A percentile compares a stretch with the other conserved stretches of the same genome.
These are phyloP conservation scores for Petasospora fabianii DNA, from an alignment of 1,139 yeast genomes.

Conservation along the genomic window DNA sequence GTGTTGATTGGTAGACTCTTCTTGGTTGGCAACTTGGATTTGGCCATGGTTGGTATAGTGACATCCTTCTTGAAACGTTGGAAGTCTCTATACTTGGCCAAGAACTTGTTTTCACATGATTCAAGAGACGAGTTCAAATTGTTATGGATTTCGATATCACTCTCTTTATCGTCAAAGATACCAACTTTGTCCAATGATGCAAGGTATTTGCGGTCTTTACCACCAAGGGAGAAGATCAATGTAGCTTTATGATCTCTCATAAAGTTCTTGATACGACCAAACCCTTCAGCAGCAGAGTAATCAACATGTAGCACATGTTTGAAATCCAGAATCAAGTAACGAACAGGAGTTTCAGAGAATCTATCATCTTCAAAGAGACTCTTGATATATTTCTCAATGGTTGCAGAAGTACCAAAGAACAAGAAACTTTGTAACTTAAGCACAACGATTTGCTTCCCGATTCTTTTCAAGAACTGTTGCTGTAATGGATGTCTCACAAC, in stretches of 20 bases:
- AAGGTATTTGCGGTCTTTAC: constrained; percentile 56
- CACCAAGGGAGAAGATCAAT: constrained; percentile 76
- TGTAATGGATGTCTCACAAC: constrained; percentile 91
- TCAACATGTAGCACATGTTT: constrained; percentile 79
- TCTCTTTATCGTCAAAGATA: constrained; percentile 33
- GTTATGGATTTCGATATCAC: constrained; percentile 58
- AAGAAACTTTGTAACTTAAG: constrained; percentile 83
- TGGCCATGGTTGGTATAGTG: constrained; percentile 6
- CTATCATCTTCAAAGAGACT: constrained; percentile 58
- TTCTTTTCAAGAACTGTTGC: constrained; percentile 76
- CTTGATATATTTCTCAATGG: constrained; percentile 75
- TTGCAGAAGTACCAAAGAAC: constrained; percentile 93
- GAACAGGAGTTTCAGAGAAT: constrained; percentile 38
- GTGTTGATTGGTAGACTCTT: constrained; percentile 32
- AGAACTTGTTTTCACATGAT: constrained; percentile 93
- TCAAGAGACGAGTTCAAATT: constrained; percentile 86
- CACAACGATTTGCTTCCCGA: constrained; percentile 88
- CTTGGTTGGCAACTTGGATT: constrained; percentile 12
- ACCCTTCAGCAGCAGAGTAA: constrained; percentile 95
- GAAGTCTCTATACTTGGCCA: constrained; percentile 56
- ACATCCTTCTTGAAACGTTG: constrained; percentile 18
- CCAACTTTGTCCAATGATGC: constrained; percentile 54
- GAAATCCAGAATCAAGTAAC: constrained; percentile 81
- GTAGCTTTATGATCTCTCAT: constrained; percentile 67
- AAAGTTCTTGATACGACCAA: constrained; percentile 79